Base-by-base conservation (phyloP, 129 eudicot species). In the Helichrysum umbraculigerum region DNA sequence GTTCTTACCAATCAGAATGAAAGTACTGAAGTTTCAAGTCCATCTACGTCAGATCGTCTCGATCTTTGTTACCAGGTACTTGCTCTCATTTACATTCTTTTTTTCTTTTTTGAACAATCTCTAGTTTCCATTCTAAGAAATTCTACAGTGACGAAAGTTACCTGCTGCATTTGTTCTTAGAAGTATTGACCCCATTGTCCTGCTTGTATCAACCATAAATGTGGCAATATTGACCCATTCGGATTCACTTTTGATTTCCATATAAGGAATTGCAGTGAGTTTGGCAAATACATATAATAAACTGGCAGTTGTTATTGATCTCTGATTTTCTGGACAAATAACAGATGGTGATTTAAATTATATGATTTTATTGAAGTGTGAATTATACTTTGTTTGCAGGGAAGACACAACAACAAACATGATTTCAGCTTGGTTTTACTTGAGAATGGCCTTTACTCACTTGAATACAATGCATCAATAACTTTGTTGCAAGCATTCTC, bases 401-500 rank as follows among this genome's bases (percentile, higher is more conserved):
- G 86, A 44, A 84, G 82, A 57, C 80, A 72, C 7, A 76, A 66
- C 70, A 66, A 83, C 54, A 79, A 76, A 61, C 89, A 83, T 29
- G 73, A 78, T 63, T 85, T 93, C 80, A 83, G 91, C 67, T 76
- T 93, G 85, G 80, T 71, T 22, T 74, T 78, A 22, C 50, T 85
- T 71, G 86, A 81, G 74, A 73, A 87, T 70, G 98, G 90, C 22
- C 59, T 85, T 33, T 90, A 86, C 81, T 86, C 95, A 17, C 85
- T 93, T 25, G 91, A 86, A 72, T 77, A 83, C 59, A 71, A 78
- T 71, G 54, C 89, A 54, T 83, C 92, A 44, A 80, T 93, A 12
- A 80, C 95, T 72, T 63, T 85, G 61, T 76, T 93, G 57, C 95
- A 93, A 82, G 96, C 91, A 39, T 90, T 93, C 81, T 84, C 96